A percentile compares a stretch with the other conserved stretches of the same genome.
Conservation (phyloP, 2,329 filamentous ascomycete genomes). For the Penicillium sp. region DNA sequence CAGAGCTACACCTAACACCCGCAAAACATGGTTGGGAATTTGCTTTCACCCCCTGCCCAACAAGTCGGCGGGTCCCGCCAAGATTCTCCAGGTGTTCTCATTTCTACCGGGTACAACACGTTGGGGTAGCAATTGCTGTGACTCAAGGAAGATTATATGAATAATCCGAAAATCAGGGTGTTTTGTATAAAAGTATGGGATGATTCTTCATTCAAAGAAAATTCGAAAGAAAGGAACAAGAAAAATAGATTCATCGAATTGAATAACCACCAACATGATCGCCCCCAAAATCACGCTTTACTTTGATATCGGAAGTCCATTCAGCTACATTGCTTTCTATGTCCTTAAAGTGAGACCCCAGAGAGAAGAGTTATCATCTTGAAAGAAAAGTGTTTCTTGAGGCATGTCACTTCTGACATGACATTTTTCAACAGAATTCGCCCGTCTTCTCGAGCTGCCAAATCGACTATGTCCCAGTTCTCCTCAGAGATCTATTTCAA, state of each 20-base stretch:
- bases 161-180: slow-evolving; percentile 9
- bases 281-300: slow-evolving; percentile 15
- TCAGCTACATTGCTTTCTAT: slow-evolving; percentile 20
- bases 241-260: not conserved
- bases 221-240: not conserved
- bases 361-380: not conserved
- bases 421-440: slow-evolving; percentile 10
- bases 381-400: not conserved
- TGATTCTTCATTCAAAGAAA: too few relatives aligned
- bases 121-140: not conserved
- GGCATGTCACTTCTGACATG: too few relatives aligned
- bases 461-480: slow-evolving; percentile 19
- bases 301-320: slow-evolving; percentile 21
- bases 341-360: slow-evolving; percentile 11
- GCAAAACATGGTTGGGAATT: not conserved
- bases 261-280: slow-evolving; percentile 3
- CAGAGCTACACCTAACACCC: too few relatives aligned
- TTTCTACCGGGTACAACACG: slow-evolving; percentile 1
- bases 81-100: not conserved
- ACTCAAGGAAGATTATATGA: slow-evolving; percentile 1
- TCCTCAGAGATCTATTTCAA: slow-evolving; percentile 19
- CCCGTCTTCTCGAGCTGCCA: slow-evolving; percentile 18
- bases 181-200: not conserved
- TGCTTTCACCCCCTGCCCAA: not conserved
- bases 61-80: not conserved